Percentiles rank a stretch among this genome's conserved stretches.
phyloP scores from a whole-genome alignment of 1,139 yeast species.

The Pichia cactophila region DNA sequence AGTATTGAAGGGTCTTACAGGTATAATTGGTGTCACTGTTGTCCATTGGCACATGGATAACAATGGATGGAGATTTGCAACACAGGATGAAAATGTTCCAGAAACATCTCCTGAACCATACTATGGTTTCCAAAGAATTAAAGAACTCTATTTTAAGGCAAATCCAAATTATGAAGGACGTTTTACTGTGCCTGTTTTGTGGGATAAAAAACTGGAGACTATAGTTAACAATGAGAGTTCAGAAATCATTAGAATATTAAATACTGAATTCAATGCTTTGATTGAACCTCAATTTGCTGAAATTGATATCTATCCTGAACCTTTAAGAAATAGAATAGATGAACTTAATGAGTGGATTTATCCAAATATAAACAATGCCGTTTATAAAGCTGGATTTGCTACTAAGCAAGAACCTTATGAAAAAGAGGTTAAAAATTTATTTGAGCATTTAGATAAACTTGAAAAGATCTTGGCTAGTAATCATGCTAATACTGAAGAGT shows the following conservation, averaged over 20 bases:
- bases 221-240: slow-evolving; percentile 88
- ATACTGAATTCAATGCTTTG: slow-evolving; percentile 58
- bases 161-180: slow-evolving; percentile 72
- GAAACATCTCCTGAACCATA: slow-evolving; percentile 52
- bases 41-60: slow-evolving; percentile 86
- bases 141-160: slow-evolving; percentile 68
- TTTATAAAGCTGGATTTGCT: slow-evolving; percentile 89
- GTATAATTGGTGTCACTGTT: slow-evolving; percentile 59
- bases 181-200: slow-evolving; percentile 85
- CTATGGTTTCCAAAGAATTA: slow-evolving; percentile 52
- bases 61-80: slow-evolving; percentile 79
- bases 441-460: slow-evolving; percentile 64
- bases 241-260: slow-evolving; percentile 79
- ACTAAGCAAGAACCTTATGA: slow-evolving; percentile 79
- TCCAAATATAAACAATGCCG: slow-evolving; percentile 84
- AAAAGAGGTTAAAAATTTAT: slow-evolving; percentile 56
- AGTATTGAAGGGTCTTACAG: slow-evolving; percentile 67
- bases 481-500: slow-evolving; percentile 37
- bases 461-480: slow-evolving; percentile 53
- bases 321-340: slow-evolving; percentile 52
- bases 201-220: slow-evolving; percentile 77
- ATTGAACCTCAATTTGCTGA: slow-evolving; percentile 39
- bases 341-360: slow-evolving; percentile 80
- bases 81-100: slow-evolving; percentile 30
- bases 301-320: slow-evolving; percentile 59